Conservation (phyloP, 192 early-diverging fungal genomes). For the Linnemannia elongata region DNA sequence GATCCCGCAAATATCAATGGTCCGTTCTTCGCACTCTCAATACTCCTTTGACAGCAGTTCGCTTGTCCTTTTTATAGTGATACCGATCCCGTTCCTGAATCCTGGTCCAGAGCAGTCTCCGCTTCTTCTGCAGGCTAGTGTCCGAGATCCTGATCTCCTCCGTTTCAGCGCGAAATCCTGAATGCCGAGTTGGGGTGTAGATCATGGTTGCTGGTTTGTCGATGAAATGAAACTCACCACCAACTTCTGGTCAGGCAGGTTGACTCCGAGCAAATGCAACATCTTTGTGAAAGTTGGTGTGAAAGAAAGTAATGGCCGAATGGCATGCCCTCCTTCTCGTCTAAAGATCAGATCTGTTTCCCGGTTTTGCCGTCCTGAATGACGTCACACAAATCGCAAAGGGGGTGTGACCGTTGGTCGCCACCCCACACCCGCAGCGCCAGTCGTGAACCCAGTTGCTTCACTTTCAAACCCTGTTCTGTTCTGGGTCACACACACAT, state of each 20-base stretch:
- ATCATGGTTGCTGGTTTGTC: neutral
- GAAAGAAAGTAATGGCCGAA: neutral
- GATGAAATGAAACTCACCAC: slow-evolving; percentile 61
- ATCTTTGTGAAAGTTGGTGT: slow-evolving; percentile 52
- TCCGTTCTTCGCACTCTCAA: neutral
- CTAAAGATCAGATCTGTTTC: neutral
- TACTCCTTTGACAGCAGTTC: neutral
- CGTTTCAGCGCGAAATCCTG: neutral
- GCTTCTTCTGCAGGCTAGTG: neutral
- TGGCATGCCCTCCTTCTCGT: neutral
- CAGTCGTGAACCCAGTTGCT: neutral
- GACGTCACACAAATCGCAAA: neutral
- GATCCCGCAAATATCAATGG: neutral
- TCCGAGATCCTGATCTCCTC: neutral
- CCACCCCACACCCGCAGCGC: neutral
- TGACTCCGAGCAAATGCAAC: slow-evolving; percentile 95
- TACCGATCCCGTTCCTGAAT: neutral
- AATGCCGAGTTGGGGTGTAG: neutral
- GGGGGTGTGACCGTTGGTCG: neutral
- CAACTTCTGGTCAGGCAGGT: slow-evolving; percentile 91
- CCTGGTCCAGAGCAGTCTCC: neutral
- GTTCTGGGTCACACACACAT: neutral
- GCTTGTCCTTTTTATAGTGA: neutral
- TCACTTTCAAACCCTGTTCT: neutral
- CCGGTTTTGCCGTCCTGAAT: neutral